phyloP scores from a whole-genome alignment of 768 basidiomycete species.

The Strobilomyces confusus region DNA sequence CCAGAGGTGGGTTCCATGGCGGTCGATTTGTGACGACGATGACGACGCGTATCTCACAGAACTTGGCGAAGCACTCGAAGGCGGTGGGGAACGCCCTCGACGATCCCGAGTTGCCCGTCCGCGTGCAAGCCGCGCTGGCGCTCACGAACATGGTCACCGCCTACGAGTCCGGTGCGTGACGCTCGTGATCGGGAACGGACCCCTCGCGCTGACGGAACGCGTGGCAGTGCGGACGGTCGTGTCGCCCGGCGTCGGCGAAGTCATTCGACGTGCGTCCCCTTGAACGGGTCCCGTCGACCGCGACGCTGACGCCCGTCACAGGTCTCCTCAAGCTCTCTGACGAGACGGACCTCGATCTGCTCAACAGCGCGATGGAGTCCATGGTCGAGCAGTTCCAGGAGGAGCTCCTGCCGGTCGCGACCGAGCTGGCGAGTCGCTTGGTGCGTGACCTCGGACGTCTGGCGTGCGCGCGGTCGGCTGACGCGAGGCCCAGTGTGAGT shows the following conservation, averaged over 20 bases:
- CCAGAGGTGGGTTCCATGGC: slow-evolving; percentile 45
- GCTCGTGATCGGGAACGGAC: not conserved
- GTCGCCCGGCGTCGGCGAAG: slow-evolving; percentile 75
- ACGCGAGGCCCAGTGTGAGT: slow-evolving; percentile 55
- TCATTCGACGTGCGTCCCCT: slow-evolving; percentile 67
- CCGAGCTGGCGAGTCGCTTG: slow-evolving; percentile 71
- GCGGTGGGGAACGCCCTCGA: slow-evolving; percentile 66
- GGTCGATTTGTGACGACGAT: not conserved
- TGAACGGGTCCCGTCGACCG: not conserved
- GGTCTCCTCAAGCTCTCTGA: slow-evolving; percentile 88
- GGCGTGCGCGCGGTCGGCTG: not conserved
- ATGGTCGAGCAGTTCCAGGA: slow-evolving; percentile 85
- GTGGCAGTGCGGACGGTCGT: slow-evolving; percentile 63
- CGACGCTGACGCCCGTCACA: slow-evolving; percentile 24
- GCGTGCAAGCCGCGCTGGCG: slow-evolving; percentile 78
- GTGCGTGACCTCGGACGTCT: slow-evolving; percentile 38
- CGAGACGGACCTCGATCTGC: slow-evolving; percentile 83
- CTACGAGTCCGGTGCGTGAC: slow-evolving; percentile 55
- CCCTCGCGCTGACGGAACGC: not conserved
- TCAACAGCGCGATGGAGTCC: slow-evolving; percentile 78
- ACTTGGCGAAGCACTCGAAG: slow-evolving; percentile 59
- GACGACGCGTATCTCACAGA: slow-evolving; percentile 35
- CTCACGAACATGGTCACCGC: slow-evolving; percentile 70
- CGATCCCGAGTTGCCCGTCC: slow-evolving; percentile 77
- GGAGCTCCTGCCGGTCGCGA: slow-evolving; percentile 81